Percentiles rank a stretch among this genome's conserved stretches.
Evolutionary conservation across 257 asterid species (phyloP).

Genomic region (Solanum phureja): DNA sequence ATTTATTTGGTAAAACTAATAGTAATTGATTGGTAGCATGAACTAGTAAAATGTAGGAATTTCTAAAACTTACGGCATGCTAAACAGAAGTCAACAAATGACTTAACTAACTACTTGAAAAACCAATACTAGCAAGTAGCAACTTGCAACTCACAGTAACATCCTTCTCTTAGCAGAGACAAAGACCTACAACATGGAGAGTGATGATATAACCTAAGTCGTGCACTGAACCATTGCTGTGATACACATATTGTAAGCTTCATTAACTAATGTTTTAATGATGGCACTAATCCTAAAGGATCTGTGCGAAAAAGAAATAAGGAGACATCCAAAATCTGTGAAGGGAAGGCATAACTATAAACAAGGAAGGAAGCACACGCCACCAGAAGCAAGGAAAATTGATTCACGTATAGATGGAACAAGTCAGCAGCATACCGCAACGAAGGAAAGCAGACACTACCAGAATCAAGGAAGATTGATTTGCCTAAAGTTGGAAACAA

Average conservation of each 20-base stretch:
- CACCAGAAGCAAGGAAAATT: not conserved
- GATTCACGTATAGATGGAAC: not conserved
- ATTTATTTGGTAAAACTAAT: not conserved
- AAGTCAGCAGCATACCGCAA: not conserved
- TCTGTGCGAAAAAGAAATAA: not conserved
- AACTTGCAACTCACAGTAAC: not conserved
- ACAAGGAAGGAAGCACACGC: not conserved
- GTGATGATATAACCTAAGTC: not conserved
- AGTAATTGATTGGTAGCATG: not conserved
- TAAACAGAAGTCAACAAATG: not conserved
- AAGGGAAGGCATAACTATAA: not conserved
- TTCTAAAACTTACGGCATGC: not conserved
- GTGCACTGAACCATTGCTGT: not conserved
- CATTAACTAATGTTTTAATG: not conserved
- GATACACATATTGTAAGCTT: not conserved
- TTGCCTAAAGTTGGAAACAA: not conserved
- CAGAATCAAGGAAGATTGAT: not conserved
- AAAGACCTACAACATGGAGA: not conserved
- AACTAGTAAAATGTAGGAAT: not conserved
- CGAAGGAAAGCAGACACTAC: not conserved
- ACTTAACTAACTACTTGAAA: not conserved
- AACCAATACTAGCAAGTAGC: not conserved
- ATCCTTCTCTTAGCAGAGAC: not conserved
- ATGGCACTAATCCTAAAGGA: not conserved
- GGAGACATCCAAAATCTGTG: not conserved